phyloP scores from a whole-genome alignment of 768 basidiomycete genomes.

The Mrakia gelida region DNA sequence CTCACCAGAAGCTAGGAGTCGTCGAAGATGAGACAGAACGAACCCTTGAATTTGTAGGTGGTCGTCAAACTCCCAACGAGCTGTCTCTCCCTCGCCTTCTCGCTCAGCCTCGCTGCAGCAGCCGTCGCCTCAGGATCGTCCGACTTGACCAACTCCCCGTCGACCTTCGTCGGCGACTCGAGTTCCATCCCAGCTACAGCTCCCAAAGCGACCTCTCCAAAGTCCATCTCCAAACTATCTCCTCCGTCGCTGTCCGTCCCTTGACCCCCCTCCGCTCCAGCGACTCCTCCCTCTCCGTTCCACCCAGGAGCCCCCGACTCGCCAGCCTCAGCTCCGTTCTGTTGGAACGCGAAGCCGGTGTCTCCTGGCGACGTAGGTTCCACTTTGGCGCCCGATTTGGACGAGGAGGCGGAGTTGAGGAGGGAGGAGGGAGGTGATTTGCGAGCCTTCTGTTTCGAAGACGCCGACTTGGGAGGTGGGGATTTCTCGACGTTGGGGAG shows the following conservation, averaged over 20 bases:
- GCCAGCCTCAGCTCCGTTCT: not conserved
- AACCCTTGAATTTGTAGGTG: slow-evolving; percentile 81
- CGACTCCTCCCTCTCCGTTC: too few species aligned
- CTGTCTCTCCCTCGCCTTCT: slow-evolving; percentile 54
- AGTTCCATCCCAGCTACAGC: slow-evolving; percentile 5
- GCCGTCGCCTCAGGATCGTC: not conserved
- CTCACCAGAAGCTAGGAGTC: not conserved
- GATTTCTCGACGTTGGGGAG: not conserved
- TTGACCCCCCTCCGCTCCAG: too few species aligned
- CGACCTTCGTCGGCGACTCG: not conserved
- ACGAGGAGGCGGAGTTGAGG: not conserved
- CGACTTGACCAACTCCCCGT: too few species aligned
- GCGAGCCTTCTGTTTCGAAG: not conserved
- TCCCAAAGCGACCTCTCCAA: slow-evolving; percentile 9
- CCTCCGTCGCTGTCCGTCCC: not conserved
- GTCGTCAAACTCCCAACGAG: slow-evolving; percentile 88
- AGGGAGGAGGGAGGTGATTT: not conserved
- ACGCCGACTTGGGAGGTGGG: not conserved
- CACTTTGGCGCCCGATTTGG: not conserved
- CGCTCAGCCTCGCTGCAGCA: not conserved
- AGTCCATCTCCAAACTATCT: slow-evolving; percentile 9
- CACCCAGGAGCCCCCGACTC: not conserved
- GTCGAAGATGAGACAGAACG: not conserved
- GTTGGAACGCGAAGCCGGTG: not conserved
- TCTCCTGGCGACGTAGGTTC: not conserved